Evolutionary conservation across 768 basidiomycete species (phyloP), one percentile per base, ranked within the genome.

Genomic region (Daedalea quercina): DNA sequence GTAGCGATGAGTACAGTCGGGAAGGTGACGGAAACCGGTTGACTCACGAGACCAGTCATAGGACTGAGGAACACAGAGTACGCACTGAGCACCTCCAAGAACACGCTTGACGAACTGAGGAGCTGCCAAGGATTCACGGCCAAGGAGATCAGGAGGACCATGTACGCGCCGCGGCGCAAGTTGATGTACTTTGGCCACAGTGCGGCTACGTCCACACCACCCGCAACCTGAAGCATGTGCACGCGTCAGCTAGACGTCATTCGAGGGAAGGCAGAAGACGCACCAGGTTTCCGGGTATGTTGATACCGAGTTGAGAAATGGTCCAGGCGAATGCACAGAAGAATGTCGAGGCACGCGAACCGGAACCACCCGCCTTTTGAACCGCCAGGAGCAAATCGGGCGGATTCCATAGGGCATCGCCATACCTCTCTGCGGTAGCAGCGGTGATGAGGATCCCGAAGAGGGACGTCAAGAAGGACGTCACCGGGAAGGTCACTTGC

Each of bases 21-120:
- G 15, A 40, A 40, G 15, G 17, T 4, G 23, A 20, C 20, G 12
- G 12, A 31, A 3, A 17, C 28, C 6, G 28, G 23, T n/a, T 31
- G 22, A 8, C 22, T 37, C 24, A 49, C 48, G 34, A 49, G 9
- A 6, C 34, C 48, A 12, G 35, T 49, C 22, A 78, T 65, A 0
- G 76, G 77, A 3, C 70, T 72, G 2, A 79, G 66, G 58, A 79
- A 73, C 50, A 77, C 70, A 13, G 74, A 67, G 58, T 75, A 77
- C 0, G 71, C 71, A 26, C 60, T 58, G 56, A 74, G 66, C 55
- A 74, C 72, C n/a, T 62, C 61, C 2, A 72, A 54, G 63, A 72
- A 72, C 4, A 65, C 63, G 11, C 60, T 58, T 2, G 67, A 65
- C 45, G 65, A 67, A 1, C 67, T 67, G 37, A 76, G 67, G 40